Evolutionary conservation across 73 alveolate species (phyloP).

Genomic region (Tetrahymena thermophila): DNA sequence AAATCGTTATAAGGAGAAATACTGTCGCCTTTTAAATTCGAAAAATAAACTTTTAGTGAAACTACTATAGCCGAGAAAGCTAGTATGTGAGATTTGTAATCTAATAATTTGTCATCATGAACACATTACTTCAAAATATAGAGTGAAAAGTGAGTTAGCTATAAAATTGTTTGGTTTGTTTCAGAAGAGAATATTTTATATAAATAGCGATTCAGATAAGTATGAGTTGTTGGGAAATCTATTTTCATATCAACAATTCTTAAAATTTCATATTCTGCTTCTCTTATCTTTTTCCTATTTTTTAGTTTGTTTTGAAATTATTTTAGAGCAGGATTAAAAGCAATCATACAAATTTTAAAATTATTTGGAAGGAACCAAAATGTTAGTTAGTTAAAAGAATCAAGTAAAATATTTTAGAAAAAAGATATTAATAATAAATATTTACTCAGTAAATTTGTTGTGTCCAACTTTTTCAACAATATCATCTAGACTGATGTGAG

Average conservation of each 20-base stretch:
- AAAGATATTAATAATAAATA: background rate
- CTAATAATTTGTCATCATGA: conserved; percentile 6
- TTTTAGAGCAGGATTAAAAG: background rate
- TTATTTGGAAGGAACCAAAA: background rate
- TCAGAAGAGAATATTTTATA: conserved; percentile 10
- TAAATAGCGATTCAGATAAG: background rate
- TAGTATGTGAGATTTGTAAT: background rate
- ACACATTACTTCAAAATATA: conserved; percentile 22
- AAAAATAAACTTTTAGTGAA: background rate
- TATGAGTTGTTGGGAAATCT: conserved; percentile 14
- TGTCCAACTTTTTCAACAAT: conserved; percentile 8
- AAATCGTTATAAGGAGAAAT: background rate
- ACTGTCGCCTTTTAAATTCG: background rate
- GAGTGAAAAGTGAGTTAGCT: background rate
- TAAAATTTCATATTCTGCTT: conserved; percentile 5
- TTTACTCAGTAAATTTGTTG: conserved; percentile 5
- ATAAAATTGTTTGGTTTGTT: background rate
- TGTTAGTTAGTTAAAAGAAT: background rate
- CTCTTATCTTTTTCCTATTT: background rate
- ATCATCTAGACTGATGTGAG: conserved; percentile 22
- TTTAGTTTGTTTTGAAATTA: background rate
- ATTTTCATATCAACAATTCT: background rate
- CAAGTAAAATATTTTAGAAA: background rate
- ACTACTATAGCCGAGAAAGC: background rate
- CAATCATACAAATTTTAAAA: too few species aligned